These are phyloP conservation scores for Terfezia boudieri DNA, from an alignment of 495 filamentous ascomycete genomes.

Conservation along the genomic window DNA sequence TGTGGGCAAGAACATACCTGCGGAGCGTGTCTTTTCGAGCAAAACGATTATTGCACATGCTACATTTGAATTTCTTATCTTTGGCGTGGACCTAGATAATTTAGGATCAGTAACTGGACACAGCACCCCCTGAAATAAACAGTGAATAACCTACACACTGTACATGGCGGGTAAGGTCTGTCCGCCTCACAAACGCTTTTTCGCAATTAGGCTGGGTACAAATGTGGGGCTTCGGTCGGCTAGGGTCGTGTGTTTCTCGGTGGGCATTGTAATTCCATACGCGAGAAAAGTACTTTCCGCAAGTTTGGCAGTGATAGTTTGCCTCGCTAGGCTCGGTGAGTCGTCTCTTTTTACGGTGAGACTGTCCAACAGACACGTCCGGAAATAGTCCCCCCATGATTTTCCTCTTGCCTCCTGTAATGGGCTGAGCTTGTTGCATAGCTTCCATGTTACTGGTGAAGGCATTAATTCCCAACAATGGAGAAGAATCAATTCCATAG, in stretches of 20 bases:
- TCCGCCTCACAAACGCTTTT: slow-evolving; percentile 61
- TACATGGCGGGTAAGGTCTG: slow-evolving; percentile 62
- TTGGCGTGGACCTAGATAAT: slow-evolving; percentile 41
- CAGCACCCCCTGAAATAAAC: no score
- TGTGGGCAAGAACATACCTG: slow-evolving; percentile 29
- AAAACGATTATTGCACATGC: slow-evolving; percentile 50
- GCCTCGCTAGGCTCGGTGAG: slow-evolving; percentile 52
- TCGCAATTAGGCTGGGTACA: slow-evolving; percentile 43
- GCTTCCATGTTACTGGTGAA: no score
- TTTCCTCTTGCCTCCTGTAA: no score
- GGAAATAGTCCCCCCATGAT: slow-evolving; percentile 1
- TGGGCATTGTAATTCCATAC: slow-evolving; percentile 84
- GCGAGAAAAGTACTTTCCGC: slow-evolving; percentile 60
- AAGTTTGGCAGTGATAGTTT: slow-evolving; percentile 52
- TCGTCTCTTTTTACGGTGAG: slow-evolving; percentile 14
- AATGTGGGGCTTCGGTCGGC: slow-evolving; percentile 41
- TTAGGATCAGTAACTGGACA: no score
- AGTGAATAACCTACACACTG: slow-evolving; percentile 38
- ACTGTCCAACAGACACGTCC: neutral
- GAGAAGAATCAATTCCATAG: neutral
- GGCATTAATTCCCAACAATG: no score
- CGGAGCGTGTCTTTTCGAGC: slow-evolving; percentile 64
- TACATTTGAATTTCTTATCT: slow-evolving; percentile 45
- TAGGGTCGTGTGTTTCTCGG: slow-evolving; percentile 71
- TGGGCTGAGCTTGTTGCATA: no score